Conservation (phyloP, 129 eudicot genomes). For the Gnaphalium uliginosum region DNA sequence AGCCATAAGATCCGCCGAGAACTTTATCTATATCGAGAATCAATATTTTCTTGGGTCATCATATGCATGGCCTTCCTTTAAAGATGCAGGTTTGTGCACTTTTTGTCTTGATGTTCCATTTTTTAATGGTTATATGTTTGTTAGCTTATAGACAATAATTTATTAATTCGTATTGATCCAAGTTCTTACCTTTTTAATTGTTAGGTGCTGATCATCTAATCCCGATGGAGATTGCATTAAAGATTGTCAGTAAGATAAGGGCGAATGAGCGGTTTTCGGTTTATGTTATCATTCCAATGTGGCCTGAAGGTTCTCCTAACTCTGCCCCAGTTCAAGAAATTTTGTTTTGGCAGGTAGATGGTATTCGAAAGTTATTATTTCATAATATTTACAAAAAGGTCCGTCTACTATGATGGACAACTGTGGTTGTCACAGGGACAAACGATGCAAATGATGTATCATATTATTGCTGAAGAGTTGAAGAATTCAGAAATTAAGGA, state of each 20-base stretch:
- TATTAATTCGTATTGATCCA: slow-evolving; percentile 7
- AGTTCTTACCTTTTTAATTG: slow-evolving; percentile 1
- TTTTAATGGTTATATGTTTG: neutral
- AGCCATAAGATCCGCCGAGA: slow-evolving; percentile 82
- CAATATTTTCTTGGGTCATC: slow-evolving; percentile 96
- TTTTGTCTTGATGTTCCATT: neutral
- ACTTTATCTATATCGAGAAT: slow-evolving; percentile 84
- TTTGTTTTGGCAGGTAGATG: slow-evolving; percentile 88
- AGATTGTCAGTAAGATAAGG: slow-evolving; percentile 81
- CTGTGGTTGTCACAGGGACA: slow-evolving; percentile 48
- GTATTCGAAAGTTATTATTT: neutral
- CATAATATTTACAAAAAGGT: neutral
- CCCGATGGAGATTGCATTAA: slow-evolving; percentile 88
- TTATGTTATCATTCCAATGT: slow-evolving; percentile 85
- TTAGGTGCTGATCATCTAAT: slow-evolving; percentile 91
- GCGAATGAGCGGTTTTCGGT: slow-evolving; percentile 82
- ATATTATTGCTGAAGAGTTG: slow-evolving; percentile 63
- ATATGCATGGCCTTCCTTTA: slow-evolving; percentile 72
- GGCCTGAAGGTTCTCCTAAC: slow-evolving; percentile 89
- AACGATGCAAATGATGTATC: slow-evolving; percentile 98
- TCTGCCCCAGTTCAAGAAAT: slow-evolving; percentile 84
- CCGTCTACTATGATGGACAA: slow-evolving; percentile 3
- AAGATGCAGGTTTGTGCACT: slow-evolving; percentile 54
- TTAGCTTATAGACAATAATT: neutral
- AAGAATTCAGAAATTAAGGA: slow-evolving; percentile 40